These are phyloP conservation scores for Heliosperma pusillum DNA, from an alignment of 148 eudicot genomes.

Conservation along the genomic window DNA sequence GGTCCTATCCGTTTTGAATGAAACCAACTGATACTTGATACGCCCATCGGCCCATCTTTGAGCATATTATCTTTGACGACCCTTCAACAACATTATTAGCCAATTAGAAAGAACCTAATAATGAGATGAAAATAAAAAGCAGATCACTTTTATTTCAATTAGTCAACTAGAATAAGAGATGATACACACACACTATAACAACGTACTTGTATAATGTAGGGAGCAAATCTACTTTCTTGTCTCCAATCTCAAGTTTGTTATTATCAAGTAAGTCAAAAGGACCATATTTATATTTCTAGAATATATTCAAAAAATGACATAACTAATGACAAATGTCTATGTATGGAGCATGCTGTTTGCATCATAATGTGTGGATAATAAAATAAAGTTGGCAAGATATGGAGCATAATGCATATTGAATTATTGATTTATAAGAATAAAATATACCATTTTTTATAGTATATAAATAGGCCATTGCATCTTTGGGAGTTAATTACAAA, in stretches of 20 bases:
- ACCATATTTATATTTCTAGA: background rate
- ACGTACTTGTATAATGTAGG: background rate
- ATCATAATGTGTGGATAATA: background rate
- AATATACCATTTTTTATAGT: background rate
- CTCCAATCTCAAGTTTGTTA: background rate
- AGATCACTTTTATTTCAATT: background rate
- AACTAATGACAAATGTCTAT: background rate
- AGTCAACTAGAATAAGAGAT: background rate
- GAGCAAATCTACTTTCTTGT: slow-evolving; percentile 6
- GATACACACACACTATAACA: too few relatives aligned
- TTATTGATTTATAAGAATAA: slow-evolving; percentile 8
- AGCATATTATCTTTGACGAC: slow-evolving; percentile 6
- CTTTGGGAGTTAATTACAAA: background rate
- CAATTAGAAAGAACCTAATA: background rate
- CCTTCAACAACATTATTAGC: slow-evolving; percentile 11
- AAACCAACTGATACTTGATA: too few relatives aligned
- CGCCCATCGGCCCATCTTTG: background rate
- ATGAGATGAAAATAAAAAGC: background rate
- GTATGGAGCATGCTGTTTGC: background rate
- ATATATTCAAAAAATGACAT: slow-evolving; percentile 3
- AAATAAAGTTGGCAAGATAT: background rate
- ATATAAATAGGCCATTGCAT: background rate
- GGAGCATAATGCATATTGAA: too few relatives aligned
- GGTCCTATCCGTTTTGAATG: too few relatives aligned
- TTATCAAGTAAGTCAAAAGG: background rate